These are phyloP conservation scores for Solanum tarapatanum DNA, from an alignment of 257 asterid species.

Conservation along the genomic window DNA sequence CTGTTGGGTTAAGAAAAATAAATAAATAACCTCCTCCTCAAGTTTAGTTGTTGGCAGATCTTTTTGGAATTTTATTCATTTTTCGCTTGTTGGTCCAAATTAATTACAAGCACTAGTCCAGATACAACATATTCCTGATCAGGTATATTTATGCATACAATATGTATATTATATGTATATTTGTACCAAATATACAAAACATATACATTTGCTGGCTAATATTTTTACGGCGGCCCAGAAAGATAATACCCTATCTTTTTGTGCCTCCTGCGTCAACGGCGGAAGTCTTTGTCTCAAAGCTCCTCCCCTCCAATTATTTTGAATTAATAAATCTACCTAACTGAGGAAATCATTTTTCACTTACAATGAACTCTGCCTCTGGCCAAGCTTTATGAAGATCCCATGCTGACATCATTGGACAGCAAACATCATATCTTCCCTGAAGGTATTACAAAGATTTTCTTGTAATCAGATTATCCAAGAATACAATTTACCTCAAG, in stretches of 20 bases:
- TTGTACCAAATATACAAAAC: neutral
- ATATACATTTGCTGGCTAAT: neutral
- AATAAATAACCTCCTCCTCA: neutral
- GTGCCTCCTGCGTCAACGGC: neutral
- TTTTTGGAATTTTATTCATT: neutral
- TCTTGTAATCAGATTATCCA: neutral
- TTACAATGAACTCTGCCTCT: conserved; percentile 77
- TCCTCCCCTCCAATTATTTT: neutral
- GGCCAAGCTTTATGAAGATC: conserved; percentile 99
- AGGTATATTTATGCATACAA: neutral
- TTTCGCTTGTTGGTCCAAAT: neutral
- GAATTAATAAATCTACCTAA: neutral
- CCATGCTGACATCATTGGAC: conserved; percentile 99
- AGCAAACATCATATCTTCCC: conserved; percentile 94
- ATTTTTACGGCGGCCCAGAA: neutral
- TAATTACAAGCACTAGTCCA: neutral
- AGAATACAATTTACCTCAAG: neutral
- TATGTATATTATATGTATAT: neutral
- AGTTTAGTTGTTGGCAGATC: neutral
- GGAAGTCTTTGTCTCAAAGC: neutral
- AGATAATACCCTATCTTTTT: neutral
- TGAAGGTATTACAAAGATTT: conserved; percentile 19
- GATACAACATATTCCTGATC: neutral
- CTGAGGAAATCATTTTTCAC: conserved; percentile 8
- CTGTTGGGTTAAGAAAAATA: neutral